These are phyloP conservation scores for Gossypium schwendimanii DNA, from an alignment of 441 rosid species.

Conservation along the genomic window DNA sequence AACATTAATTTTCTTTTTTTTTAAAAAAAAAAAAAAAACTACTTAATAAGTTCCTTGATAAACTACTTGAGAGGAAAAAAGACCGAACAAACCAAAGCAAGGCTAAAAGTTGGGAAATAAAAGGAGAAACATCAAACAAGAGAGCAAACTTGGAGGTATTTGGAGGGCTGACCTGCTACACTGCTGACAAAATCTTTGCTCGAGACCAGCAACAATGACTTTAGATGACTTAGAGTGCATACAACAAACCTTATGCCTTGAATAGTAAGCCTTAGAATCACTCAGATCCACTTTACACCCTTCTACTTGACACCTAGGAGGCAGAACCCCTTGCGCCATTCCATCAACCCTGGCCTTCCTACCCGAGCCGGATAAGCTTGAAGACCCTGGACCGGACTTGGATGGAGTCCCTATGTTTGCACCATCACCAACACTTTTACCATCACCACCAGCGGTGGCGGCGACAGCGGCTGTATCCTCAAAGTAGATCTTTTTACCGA, in stretches of 20 bases:
- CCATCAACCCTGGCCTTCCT: constrained; percentile 38
- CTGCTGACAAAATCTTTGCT: constrained; percentile 96
- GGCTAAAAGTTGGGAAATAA: background rate
- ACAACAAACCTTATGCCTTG: constrained; percentile 82
- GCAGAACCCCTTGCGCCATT: constrained; percentile 32
- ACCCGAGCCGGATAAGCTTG: constrained; percentile 32
- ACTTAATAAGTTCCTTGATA: background rate
- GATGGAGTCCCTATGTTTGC: constrained; percentile 18
- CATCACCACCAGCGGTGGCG: constrained; percentile 38
- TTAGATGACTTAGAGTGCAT: constrained; percentile 77
- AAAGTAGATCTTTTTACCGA: constrained; percentile 61
- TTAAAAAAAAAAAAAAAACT: background rate
- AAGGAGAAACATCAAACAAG: background rate
- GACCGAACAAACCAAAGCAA: background rate
- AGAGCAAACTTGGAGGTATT: background rate
- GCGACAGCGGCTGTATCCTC: constrained; percentile 33
- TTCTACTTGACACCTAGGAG: constrained; percentile 84
- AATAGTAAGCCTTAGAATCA: constrained; percentile 78
- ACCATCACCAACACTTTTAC: constrained; percentile 74
- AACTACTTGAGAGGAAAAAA: background rate
- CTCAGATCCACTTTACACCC: constrained; percentile 93
- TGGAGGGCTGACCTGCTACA: constrained; percentile 69
- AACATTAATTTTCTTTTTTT: background rate
- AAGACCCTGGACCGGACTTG: constrained; percentile 29
- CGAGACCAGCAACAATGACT: constrained; percentile 76